Conservation (phyloP, 1,284 basidiomycete genomes). For the Ustilago trichophora region DNA sequence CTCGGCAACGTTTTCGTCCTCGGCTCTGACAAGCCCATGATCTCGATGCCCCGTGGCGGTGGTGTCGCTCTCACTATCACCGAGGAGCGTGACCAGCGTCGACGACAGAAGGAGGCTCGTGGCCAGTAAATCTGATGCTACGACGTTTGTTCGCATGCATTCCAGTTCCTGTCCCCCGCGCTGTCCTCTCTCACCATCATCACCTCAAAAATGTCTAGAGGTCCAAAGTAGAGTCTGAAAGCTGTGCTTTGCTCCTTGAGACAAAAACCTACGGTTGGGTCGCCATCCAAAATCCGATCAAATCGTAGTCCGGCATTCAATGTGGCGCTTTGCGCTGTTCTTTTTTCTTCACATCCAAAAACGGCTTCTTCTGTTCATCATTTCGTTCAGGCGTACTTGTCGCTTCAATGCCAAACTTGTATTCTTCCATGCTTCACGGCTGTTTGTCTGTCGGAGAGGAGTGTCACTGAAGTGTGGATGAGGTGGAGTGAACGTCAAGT, state of each 20-base stretch:
- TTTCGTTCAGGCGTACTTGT: slow-evolving; percentile 18
- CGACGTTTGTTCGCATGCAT: slow-evolving; percentile 1
- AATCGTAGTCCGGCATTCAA: slow-evolving; percentile 5
- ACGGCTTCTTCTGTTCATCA: slow-evolving; percentile 6
- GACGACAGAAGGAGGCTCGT: slow-evolving; percentile 60
- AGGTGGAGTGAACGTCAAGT: too few species aligned
- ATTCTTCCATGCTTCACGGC: slow-evolving; percentile 31
- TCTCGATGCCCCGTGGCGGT: slow-evolving; percentile 98
- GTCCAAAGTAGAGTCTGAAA: neutral
- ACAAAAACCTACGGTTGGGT: slow-evolving; percentile 5
- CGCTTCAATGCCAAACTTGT: slow-evolving; percentile 33
- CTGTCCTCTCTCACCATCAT: neutral
- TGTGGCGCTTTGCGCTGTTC: slow-evolving; percentile 13
- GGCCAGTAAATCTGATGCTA: slow-evolving; percentile 42
- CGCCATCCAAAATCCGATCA: neutral
- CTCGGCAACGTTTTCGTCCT: slow-evolving; percentile 98
- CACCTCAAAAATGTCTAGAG: slow-evolving; percentile 5
- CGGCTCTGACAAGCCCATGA: slow-evolving; percentile 97
- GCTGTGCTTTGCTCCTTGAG: slow-evolving; percentile 9
- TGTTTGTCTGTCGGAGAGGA: too few species aligned
- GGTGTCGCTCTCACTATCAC: slow-evolving; percentile 81
- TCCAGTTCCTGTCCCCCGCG: neutral
- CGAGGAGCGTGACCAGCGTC: slow-evolving; percentile 68
- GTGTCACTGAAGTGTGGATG: too few species aligned
- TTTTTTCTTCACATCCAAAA: slow-evolving; percentile 7